These are phyloP conservation scores for Phyllostachys edulis DNA, from an alignment of 176 grass and related monocot genomes.

Conservation along the genomic window DNA sequence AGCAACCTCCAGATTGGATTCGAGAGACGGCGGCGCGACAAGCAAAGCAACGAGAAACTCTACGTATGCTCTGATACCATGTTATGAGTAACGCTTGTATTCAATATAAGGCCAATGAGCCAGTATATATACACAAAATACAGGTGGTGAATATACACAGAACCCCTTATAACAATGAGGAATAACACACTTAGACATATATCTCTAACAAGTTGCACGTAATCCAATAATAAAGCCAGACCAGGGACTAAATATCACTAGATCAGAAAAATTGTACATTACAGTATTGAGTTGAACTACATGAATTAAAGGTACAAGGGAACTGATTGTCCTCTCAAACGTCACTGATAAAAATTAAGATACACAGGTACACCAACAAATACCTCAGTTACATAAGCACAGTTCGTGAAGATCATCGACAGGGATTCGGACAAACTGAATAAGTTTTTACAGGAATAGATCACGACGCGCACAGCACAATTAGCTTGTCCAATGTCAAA, in stretches of 20 bases:
- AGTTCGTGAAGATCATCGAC: not conserved
- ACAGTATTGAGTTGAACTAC: not conserved
- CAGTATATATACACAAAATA: too few relatives aligned
- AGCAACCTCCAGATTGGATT: too few relatives aligned
- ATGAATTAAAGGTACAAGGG: conserved; percentile 10
- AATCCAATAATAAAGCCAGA: not conserved
- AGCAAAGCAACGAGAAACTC: too few relatives aligned
- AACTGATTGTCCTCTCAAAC: not conserved
- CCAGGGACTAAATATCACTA: conserved; percentile 7
- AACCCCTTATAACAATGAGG: too few relatives aligned
- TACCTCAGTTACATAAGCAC: not conserved
- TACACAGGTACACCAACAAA: conserved; percentile 12
- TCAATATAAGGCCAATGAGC: too few relatives aligned
- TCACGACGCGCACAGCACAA: not conserved
- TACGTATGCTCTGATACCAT: too few relatives aligned
- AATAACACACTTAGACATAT: too few relatives aligned
- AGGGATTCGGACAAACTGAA: not conserved
- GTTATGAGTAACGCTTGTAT: too few relatives aligned
- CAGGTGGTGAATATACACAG: too few relatives aligned
- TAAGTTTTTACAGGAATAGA: not conserved
- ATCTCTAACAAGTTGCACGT: too few relatives aligned
- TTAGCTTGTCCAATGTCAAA: not conserved
- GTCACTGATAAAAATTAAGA: conserved; percentile 26
- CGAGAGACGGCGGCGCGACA: too few relatives aligned
- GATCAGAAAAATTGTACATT: not conserved